Evolutionary conservation across 2,329 filamentous ascomycete species (phyloP).

Genomic region (Curvularia hawaiiensis): DNA sequence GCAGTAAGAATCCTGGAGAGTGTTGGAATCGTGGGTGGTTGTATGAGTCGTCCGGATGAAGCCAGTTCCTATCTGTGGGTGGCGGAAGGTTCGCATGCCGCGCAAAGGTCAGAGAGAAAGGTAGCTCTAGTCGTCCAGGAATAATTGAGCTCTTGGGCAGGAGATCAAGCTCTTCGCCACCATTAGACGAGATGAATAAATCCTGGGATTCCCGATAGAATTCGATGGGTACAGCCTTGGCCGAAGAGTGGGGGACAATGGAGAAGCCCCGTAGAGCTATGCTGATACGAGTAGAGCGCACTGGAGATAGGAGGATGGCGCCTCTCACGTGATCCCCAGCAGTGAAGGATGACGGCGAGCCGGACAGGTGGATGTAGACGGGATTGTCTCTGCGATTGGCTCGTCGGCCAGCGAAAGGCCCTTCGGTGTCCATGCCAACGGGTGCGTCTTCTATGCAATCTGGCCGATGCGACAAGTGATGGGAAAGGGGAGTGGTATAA

Average conservation of each 20-base stretch:
- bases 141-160: slow-evolving; percentile 23
- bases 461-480: background rate
- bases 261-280: slow-evolving; percentile 24
- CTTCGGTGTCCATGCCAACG: slow-evolving; percentile 16
- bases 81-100: slow-evolving; percentile 21
- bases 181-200: slow-evolving; percentile 27
- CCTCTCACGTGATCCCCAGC: slow-evolving; percentile 30
- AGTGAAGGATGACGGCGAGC: slow-evolving; percentile 23
- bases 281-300: slow-evolving; percentile 25
- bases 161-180: slow-evolving; percentile 30
- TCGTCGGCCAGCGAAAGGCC: slow-evolving; percentile 11
- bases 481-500: background rate
- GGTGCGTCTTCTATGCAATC: background rate
- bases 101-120: slow-evolving; percentile 36
- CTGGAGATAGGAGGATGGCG: slow-evolving; percentile 26
- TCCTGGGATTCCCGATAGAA: slow-evolving; percentile 26
- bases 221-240: slow-evolving; percentile 17
- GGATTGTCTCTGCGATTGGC: slow-evolving; percentile 22
- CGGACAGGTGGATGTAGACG: slow-evolving; percentile 24
- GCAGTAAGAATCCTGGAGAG: slow-evolving; percentile 27
- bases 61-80: slow-evolving; percentile 20
- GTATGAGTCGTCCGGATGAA: slow-evolving; percentile 23
- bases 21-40: slow-evolving; percentile 35
- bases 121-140: slow-evolving; percentile 31
- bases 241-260: slow-evolving; percentile 17